These are phyloP conservation scores for Eucalyptus regnans DNA, from an alignment of 345 rosid species.

Conservation along the genomic window DNA sequence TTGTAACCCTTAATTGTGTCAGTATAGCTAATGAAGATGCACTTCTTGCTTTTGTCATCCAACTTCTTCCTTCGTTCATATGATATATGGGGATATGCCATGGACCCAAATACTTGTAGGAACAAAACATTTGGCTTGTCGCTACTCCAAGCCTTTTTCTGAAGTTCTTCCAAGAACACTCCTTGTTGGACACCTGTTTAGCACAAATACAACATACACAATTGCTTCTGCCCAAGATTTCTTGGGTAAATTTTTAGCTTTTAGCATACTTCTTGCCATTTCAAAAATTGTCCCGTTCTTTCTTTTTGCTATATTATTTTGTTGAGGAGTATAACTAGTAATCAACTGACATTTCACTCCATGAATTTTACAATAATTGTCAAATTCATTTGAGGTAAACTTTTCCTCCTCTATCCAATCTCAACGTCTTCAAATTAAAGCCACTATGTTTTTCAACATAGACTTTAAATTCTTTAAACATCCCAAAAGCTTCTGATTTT, in stretches of 20 bases:
- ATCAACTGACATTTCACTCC: background rate
- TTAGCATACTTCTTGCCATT: background rate
- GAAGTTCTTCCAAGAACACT: background rate
- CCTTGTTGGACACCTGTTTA: background rate
- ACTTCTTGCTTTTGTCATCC: background rate
- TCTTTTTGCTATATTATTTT: background rate
- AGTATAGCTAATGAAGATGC: background rate
- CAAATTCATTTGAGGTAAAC: background rate
- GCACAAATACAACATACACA: background rate
- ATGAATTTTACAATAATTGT: background rate
- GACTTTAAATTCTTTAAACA: too few species aligned
- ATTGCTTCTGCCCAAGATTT: background rate
- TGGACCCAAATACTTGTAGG: background rate
- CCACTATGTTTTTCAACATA: background rate
- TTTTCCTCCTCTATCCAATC: background rate
- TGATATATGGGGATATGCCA: background rate
- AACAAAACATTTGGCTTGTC: background rate
- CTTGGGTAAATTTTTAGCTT: background rate
- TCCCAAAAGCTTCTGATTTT: too few species aligned
- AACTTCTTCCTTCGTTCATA: background rate
- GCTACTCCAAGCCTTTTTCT: background rate
- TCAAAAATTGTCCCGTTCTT: background rate
- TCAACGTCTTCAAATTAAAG: background rate
- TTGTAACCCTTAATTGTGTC: background rate
- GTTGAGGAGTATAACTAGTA: background rate